Base-by-base conservation (phyloP, 1,284 basidiomycete genomes). In the Naganishia sp. region DNA sequence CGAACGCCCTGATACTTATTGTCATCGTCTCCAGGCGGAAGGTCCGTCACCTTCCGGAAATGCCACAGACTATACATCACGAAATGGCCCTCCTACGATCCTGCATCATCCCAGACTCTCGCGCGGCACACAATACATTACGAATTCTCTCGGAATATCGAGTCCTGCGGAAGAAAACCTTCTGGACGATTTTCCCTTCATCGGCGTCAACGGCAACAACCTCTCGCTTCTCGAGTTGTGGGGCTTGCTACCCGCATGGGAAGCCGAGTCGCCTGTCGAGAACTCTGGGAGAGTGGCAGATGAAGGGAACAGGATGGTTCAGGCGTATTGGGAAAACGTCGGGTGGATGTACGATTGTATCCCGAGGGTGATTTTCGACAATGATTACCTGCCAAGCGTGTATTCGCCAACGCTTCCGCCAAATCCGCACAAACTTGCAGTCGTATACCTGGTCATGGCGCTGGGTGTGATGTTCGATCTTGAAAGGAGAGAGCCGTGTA, bases 271-370 rank as follows among this genome's bases (percentile, higher is more conserved):
- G 7, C 21, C 50, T 6, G 25, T 21, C 5, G 61, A 31, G 6
- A 55, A 65, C 23, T 57, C 44, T 36, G 60, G 54, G 25, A 21
- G 49, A 25, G 53, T 63, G 2, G 53, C 60, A 9, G 46, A 63
- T 33, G 66, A 55, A 16, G 66, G 66, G 15, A 63, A 52, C 46
- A 23, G 55, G 9, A 67, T 67, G 66, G 66, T 67, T 6, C 70
- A 73, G 67, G 74, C 70, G 36, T 80, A 79, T 60, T 79, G 76
- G 76, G 75, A 78, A 59, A 76, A 80, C 63, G 78, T 79, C n/a
- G 75, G 76, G 65, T 79, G 78, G 78, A 78, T 79, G 78, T 69
- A 69, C 44, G 75, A 76, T 64, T 69, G n/a, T 74, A 74, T 13
- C 67, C 59, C 65, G 48, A n/a, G 73, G 39, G 56, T 69, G 1